Evolutionary conservation across 495 filamentous ascomycete species (phyloP), one percentile per base, ranked within the genome.

Genomic region (Umbilicaria muhlenbergii): DNA sequence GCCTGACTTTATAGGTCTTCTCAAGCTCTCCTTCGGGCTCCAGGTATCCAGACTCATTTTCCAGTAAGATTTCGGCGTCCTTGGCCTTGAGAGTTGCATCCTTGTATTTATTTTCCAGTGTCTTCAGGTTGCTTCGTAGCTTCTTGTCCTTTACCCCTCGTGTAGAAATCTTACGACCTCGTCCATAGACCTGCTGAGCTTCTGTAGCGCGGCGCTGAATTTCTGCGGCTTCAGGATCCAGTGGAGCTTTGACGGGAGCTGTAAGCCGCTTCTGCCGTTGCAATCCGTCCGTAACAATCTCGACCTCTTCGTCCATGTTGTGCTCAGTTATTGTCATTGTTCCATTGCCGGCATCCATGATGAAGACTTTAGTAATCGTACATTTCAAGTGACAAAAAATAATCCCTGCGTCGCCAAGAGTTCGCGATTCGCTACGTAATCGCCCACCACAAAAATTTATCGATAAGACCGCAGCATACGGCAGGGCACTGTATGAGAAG

Each of bases 1-100:
- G 91, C 49, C 80, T 76, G 16, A 96, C 79, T 61, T 81, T 87
- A 62, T 89, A 98, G 12, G 91, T 96, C 56, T 74, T 67, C 57
- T 98, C 91, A 39, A 98, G 71, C 59, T 83, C 89, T 17, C 66
- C 69, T 57, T 98, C 92, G 11, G 92, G 75, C 59, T 96, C 83
- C 33, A 98, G 61, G 51, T 91, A 91, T 6, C 91, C 91, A 15
- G 71, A 67, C n/a, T 78, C 69, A 53, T 93, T 83, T 58, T 94
- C 89, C 33, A 89, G 74, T 36, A 98, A 68, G 47, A 96, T 93
- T 66, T 96, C 92, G 5, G 87, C 86, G 76, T 96, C 87, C 57
- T 88, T 86, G 5, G 89, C 84, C 57, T 78, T 77, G 8, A 91
- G 59, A 0, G 80, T 63, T 2, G 88, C 88, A 53, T 78, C 72